Evolutionary conservation across 371 early-diverging fungal genomes (phyloP).

Genomic region (Mucor sp.): DNA sequence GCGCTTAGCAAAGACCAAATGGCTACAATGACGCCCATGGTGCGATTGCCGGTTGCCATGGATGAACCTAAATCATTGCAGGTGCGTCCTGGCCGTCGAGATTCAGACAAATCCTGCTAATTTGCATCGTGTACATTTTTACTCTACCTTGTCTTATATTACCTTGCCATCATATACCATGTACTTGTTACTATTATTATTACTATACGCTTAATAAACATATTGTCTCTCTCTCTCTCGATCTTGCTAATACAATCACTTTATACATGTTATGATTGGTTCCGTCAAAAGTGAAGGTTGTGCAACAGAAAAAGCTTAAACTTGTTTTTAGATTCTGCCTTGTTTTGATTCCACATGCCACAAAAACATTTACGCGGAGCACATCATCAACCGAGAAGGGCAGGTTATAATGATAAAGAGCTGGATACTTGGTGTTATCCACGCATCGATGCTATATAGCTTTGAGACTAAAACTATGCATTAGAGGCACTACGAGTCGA

Average conservation of each 20-base stretch:
- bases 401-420: neutral
- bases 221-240: too few relatives aligned
- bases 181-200: too few relatives aligned
- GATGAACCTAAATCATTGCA: conserved; percentile 27
- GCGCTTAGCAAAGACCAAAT: conserved; percentile 15
- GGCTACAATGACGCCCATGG: conserved; percentile 30
- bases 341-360: neutral
- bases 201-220: neutral
- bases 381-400: neutral
- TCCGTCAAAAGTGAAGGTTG: neutral
- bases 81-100: conserved; percentile 42
- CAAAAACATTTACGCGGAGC: neutral
- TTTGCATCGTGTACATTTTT: neutral
- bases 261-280: neutral
- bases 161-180: neutral
- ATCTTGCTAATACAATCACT: neutral
- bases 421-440: too few relatives aligned
- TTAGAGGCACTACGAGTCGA: neutral
- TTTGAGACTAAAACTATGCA: neutral
- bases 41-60: conserved; percentile 29
- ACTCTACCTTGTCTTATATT: neutral
- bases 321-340: conserved; percentile 1
- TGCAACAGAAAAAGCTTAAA: neutral
- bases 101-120: conserved; percentile 16
- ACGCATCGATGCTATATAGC: neutral